Conservation (phyloP, 768 basidiomycete genomes). For the Chalciporus chontae region DNA sequence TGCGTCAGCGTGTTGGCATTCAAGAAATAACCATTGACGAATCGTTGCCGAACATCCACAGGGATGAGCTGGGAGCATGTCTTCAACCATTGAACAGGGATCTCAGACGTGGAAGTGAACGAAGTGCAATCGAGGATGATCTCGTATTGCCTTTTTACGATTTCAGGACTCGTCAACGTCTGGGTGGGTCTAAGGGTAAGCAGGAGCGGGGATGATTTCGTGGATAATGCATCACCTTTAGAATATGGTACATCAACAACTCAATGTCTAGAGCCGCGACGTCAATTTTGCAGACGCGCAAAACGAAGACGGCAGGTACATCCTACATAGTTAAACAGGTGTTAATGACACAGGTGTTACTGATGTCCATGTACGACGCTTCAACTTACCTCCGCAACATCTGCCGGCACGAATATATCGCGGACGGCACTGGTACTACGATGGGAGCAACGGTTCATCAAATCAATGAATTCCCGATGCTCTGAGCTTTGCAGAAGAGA, state of each 20-base stretch:
- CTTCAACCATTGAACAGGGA: slow-evolving; percentile 80
- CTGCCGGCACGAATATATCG: slow-evolving; percentile 61
- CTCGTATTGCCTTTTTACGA: slow-evolving; percentile 55
- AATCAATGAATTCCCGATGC: slow-evolving; percentile 63
- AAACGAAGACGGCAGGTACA: slow-evolving; percentile 51
- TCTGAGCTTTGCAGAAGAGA: slow-evolving; percentile 44
- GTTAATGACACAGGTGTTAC: slow-evolving; percentile 2
- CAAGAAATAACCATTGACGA: slow-evolving; percentile 59
- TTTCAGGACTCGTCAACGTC: slow-evolving; percentile 49
- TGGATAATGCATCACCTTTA: slow-evolving; percentile 47
- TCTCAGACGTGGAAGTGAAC: slow-evolving; percentile 70
- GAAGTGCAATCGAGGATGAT: slow-evolving; percentile 80
- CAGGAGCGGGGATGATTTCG: not conserved
- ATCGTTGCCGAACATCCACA: slow-evolving; percentile 60
- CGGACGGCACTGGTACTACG: slow-evolving; percentile 59
- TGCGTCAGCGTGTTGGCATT: slow-evolving; percentile 71
- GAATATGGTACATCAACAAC: slow-evolving; percentile 70
- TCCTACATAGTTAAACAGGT: slow-evolving; percentile 27
- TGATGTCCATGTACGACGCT: not conserved
- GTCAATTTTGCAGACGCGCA: slow-evolving; percentile 67
- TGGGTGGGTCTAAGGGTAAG: slow-evolving; percentile 22
- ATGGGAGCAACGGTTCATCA: slow-evolving; percentile 63
- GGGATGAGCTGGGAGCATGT: slow-evolving; percentile 75
- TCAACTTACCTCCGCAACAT: slow-evolving; percentile 41
- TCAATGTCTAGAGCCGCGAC: slow-evolving; percentile 80